A percentile compares a stretch with the other conserved stretches of the same genome.
phyloP scores from a whole-genome alignment of 2,329 filamentous ascomycete species.

The Monosporascus sp. region DNA sequence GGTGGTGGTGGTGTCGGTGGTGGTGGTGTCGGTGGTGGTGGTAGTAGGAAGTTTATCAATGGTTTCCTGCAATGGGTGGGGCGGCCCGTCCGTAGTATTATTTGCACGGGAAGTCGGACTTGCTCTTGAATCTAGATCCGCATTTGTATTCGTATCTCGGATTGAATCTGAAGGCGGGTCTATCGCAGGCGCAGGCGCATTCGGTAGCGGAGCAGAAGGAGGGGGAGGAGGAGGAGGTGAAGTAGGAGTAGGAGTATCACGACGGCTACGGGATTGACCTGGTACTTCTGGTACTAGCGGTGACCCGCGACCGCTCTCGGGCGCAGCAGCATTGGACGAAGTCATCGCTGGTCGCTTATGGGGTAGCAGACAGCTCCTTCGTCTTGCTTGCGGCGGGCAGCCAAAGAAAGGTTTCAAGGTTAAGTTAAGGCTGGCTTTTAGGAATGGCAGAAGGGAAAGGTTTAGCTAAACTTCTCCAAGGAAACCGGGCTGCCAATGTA shows the following conservation, averaged over 20 bases:
- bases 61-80: neutral
- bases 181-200: neutral
- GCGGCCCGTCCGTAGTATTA: neutral
- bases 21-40: slow-evolving; percentile 1
- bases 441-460: too few species aligned
- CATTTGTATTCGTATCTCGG: neutral
- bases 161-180: neutral
- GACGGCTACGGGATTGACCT: too few species aligned
- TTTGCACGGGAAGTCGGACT: neutral
- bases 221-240: neutral
- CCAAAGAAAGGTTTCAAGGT: too few species aligned
- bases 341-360: slow-evolving; percentile 49
- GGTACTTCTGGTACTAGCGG: neutral
- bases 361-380: slow-evolving; percentile 47
- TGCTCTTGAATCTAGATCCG: neutral
- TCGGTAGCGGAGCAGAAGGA: neutral
- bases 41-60: slow-evolving; percentile 2
- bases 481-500: too few species aligned
- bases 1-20: neutral
- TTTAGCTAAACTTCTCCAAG: too few species aligned
- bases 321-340: slow-evolving; percentile 43
- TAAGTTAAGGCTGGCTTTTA: too few species aligned
- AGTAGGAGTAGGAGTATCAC: neutral
- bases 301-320: neutral
- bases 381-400: slow-evolving; percentile 28